phyloP scores from a whole-genome alignment of 768 basidiomycete genomes.

The Lepiota venenata region DNA sequence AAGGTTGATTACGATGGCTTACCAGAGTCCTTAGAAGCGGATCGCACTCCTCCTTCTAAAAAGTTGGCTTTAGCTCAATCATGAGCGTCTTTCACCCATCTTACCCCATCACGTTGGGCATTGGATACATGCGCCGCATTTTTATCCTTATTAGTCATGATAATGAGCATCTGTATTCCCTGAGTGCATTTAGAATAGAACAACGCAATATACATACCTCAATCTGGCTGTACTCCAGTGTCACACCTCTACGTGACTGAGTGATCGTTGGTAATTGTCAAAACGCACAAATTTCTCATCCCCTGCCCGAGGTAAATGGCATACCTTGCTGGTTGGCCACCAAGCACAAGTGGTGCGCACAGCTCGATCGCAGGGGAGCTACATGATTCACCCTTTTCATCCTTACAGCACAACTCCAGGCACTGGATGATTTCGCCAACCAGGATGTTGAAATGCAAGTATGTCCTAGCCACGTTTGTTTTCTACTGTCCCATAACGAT shows the following conservation, averaged over 20 bases:
- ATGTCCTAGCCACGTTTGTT: conserved; percentile 16
- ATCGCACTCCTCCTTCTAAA: conserved; percentile 63
- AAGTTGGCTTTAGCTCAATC: conserved; percentile 48
- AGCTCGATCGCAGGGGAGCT: not conserved
- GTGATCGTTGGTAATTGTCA: too few species aligned
- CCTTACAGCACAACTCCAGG: conserved; percentile 41
- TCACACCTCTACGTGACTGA: too few species aligned
- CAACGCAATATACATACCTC: conserved; percentile 8
- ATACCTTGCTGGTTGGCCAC: not conserved
- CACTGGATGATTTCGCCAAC: conserved; percentile 54
- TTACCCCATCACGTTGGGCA: conserved; percentile 5
- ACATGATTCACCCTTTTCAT: conserved; percentile 19
- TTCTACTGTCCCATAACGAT: not conserved
- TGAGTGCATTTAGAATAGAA: conserved; percentile 10
- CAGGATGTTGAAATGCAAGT: conserved; percentile 77
- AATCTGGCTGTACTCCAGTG: not conserved
- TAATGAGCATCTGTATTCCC: conserved; percentile 9
- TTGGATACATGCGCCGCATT: conserved; percentile 9
- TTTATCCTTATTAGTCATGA: conserved; percentile 10
- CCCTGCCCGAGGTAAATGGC: not conserved
- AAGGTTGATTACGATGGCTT: conserved; percentile 51
- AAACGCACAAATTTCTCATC: not conserved
- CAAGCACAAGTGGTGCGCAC: not conserved
- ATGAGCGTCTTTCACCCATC: conserved; percentile 7
- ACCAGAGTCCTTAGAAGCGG: conserved; percentile 31